Evolutionary conservation across 371 early-diverging fungal species (phyloP).

Genomic region (Mucor sp.): DNA sequence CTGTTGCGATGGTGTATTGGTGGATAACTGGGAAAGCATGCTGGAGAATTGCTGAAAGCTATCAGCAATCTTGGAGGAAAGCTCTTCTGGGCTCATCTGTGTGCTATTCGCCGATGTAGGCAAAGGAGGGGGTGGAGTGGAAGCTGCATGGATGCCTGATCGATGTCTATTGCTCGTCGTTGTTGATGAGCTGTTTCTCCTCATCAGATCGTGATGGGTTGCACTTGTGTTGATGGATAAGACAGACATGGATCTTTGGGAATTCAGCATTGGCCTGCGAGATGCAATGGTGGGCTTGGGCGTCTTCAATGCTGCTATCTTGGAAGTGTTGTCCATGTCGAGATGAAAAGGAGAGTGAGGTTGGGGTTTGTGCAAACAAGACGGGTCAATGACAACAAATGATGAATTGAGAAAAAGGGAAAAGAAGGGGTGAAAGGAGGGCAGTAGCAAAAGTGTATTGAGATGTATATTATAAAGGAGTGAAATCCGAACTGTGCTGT

Average conservation of each 20-base stretch:
- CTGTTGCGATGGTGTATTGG: conserved; percentile 7
- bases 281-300: conserved; percentile 24
- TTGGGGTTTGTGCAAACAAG: background rate
- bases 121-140: conserved; percentile 7
- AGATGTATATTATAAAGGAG: background rate
- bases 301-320: conserved; percentile 4
- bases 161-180: background rate
- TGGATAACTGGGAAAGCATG: conserved; percentile 38
- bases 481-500: background rate
- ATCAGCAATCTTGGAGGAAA: conserved; percentile 41
- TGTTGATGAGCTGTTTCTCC: conserved; percentile 13
- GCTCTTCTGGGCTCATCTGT: conserved; percentile 29
- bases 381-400: background rate
- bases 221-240: conserved; percentile 24
- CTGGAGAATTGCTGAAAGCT: conserved; percentile 46
- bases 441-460: background rate
- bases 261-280: conserved; percentile 12
- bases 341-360: background rate
- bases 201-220: conserved; percentile 13
- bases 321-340: background rate
- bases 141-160: background rate
- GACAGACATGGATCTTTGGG: conserved; percentile 15
- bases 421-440: background rate
- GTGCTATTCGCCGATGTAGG: background rate
- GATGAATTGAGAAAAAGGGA: conserved; percentile 2